Base-by-base conservation (phyloP, 2,329 filamentous ascomycete species). In the Fusarium pseudograminearum region DNA sequence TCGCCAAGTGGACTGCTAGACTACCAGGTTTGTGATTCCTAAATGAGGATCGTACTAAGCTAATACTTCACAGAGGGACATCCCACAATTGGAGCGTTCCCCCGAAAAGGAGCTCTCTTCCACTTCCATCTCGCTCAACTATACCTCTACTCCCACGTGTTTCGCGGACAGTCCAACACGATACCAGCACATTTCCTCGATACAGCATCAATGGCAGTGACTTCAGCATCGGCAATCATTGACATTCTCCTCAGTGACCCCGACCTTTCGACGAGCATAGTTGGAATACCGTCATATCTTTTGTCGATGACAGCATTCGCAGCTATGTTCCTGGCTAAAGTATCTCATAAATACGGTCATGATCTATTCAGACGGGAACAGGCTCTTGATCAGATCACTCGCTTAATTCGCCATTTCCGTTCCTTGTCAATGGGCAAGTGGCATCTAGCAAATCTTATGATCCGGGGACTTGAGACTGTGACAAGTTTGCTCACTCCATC, bases 281-380 rank as follows among this genome's bases (percentile, higher is more conserved):
- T 69, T 65, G 82, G 84, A 0, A 83, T 86, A 68, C 84, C 84
- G 0, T 82, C 83, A 2, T 86, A 85, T 47, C 78, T 85, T 14
- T 82, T 84, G 55, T 83, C 82, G 12, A 86, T 86, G 84, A 85
- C 83, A 0, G 83, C 82, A 0, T 86, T 86, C 59, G 83, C 84
- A 2, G 85, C 82, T 63, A 83, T 85, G 69, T 86, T 86, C 53
- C 75, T 86, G 1, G 79, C 84, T 24, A 84, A 85, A 59, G 76
- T 85, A 0, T 79, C 82, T 6, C 78, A 80, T 38, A 83, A 82
- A 36, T 80, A 83, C 42, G 78, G 76, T 0, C 78, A 78, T 9
- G 76, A 78, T 5, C 76, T 83, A 3, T 78, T 83, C 15, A 78
- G 82, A 16, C 74, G 78, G 5, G 70, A 73, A 3, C 69, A 77